Percentiles rank a stretch among this genome's conserved stretches.
Evolutionary conservation across 2,329 filamentous ascomycete genomes (phyloP).

Genomic region (Fusarium sp.): DNA sequence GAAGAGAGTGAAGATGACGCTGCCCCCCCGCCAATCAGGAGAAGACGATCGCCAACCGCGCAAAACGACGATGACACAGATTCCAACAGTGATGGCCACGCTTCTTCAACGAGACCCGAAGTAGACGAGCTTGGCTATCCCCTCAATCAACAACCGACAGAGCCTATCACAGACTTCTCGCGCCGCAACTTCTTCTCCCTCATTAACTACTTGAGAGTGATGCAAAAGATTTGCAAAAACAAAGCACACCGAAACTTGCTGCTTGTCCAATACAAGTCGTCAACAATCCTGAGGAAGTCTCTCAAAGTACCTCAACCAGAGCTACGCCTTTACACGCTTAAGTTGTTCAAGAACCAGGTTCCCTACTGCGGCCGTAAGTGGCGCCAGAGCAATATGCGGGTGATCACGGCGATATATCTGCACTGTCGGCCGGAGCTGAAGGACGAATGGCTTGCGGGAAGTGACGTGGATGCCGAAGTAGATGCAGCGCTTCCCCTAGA

Average conservation of each 20-base stretch:
- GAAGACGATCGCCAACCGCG: constrained; percentile 59
- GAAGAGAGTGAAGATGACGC: constrained; percentile 79
- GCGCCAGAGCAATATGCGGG: constrained; percentile 97
- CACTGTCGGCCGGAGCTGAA: constrained; percentile 91
- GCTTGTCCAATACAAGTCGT: constrained; percentile 94
- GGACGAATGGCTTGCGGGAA: constrained; percentile 93
- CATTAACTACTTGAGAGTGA: constrained; percentile 93
- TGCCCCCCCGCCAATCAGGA: constrained; percentile 82
- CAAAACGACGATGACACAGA: constrained; percentile 44
- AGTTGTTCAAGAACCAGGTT: constrained; percentile 98
- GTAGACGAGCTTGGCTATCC: constrained; percentile 92
- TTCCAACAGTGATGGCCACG: constrained; percentile 47
- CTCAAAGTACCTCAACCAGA: constrained; percentile 90
- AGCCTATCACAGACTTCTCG: constrained; percentile 89
- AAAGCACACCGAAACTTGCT: constrained; percentile 95
- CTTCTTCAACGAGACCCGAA: constrained; percentile 58
- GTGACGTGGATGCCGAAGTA: constrained; percentile 91
- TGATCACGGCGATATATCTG: constrained; percentile 96
- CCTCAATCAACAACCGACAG: constrained; percentile 72
- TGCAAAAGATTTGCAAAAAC: constrained; percentile 97
- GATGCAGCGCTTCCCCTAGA: constrained; percentile 93
- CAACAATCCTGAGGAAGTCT: constrained; percentile 88
- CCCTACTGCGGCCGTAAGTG: constrained; percentile 98
- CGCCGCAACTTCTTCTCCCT: constrained; percentile 94
- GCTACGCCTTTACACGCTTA: constrained; percentile 92